Evolutionary conservation across 192 early-diverging fungal species (phyloP).

Genomic region (Phlyctochytrium bullatum): DNA sequence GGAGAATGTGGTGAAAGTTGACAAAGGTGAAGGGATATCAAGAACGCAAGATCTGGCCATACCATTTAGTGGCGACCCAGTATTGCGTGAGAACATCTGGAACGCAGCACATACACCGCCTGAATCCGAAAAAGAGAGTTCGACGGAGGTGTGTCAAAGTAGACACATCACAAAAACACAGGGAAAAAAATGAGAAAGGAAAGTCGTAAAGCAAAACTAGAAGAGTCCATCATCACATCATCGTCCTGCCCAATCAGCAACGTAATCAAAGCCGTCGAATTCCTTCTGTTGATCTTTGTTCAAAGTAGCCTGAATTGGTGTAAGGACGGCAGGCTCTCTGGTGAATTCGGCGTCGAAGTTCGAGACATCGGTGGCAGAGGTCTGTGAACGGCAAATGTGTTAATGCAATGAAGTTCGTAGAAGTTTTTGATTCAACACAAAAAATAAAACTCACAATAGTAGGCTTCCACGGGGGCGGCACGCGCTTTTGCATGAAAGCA

Average conservation of each 20-base stretch:
- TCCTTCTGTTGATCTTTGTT: constrained; percentile 77
- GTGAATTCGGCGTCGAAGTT: constrained; percentile 99
- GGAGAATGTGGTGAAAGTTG: too few relatives aligned
- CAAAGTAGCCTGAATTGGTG: constrained; percentile 82
- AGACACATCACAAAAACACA: too few relatives aligned
- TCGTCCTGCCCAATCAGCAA: constrained; percentile 93
- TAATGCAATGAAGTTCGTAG: not conserved
- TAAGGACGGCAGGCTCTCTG: constrained; percentile 82
- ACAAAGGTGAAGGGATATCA: too few relatives aligned
- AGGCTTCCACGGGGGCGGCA: constrained; percentile 86
- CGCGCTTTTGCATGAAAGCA: constrained; percentile 80
- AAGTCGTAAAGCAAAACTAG: too few relatives aligned
- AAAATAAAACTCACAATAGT: constrained; percentile 65
- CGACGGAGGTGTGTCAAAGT: too few relatives aligned
- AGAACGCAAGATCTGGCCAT: too few relatives aligned
- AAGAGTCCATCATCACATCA: too few relatives aligned
- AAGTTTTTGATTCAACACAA: constrained; percentile 1
- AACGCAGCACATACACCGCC: too few relatives aligned
- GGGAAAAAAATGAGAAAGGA: too few relatives aligned
- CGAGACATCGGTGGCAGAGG: constrained; percentile 76
- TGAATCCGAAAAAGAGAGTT: too few relatives aligned
- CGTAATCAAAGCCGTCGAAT: constrained; percentile 89
- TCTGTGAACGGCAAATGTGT: constrained; percentile 35
- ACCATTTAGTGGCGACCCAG: too few relatives aligned
- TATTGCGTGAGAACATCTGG: too few relatives aligned